Conservation (phyloP, 768 basidiomycete genomes). For the Mycena capillaripes region DNA sequence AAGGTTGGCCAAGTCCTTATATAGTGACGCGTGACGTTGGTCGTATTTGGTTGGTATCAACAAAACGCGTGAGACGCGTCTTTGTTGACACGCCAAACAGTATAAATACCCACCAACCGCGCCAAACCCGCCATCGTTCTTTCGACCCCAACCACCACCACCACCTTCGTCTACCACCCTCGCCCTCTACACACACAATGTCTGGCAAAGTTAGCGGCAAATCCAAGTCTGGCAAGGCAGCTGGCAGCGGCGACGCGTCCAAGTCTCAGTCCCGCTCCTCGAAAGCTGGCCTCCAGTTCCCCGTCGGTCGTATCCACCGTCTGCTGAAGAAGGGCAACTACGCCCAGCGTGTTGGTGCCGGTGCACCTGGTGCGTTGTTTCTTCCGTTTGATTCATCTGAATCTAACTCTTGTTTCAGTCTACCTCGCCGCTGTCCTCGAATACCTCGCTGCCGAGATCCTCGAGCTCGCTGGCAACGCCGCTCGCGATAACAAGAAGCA, state of each 20-base stretch:
- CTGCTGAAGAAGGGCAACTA: constrained; percentile 90
- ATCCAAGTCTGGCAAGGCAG: constrained; percentile 64
- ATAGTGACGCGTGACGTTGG: constrained; percentile 54
- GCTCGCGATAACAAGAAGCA: constrained; percentile 95
- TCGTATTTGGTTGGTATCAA: constrained; percentile 46
- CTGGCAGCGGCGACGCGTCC: constrained; percentile 49
- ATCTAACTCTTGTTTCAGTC: constrained; percentile 57
- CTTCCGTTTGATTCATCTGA: neutral
- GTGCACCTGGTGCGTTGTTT: constrained; percentile 77
- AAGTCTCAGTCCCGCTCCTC: constrained; percentile 81
- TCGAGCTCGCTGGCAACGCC: constrained; percentile 93
- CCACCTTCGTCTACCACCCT: constrained; percentile 13
- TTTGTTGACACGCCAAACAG: constrained; percentile 34
- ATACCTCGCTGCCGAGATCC: constrained; percentile 93
- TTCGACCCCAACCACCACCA: constrained; percentile 17
- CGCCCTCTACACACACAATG: constrained; percentile 11
- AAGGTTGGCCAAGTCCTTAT: constrained; percentile 43
- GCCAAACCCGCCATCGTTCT: constrained; percentile 13
- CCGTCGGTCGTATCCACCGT: constrained; percentile 95
- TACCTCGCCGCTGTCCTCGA: constrained; percentile 95
- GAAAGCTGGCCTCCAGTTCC: constrained; percentile 86
- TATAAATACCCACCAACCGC: constrained; percentile 42
- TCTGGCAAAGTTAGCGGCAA: constrained; percentile 34
- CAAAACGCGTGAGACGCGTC: constrained; percentile 38
- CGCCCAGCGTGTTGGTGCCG: constrained; percentile 88